These are phyloP conservation scores for Graphilbum fragrans DNA, from an alignment of 2,329 filamentous ascomycete species.

Conservation along the genomic window DNA sequence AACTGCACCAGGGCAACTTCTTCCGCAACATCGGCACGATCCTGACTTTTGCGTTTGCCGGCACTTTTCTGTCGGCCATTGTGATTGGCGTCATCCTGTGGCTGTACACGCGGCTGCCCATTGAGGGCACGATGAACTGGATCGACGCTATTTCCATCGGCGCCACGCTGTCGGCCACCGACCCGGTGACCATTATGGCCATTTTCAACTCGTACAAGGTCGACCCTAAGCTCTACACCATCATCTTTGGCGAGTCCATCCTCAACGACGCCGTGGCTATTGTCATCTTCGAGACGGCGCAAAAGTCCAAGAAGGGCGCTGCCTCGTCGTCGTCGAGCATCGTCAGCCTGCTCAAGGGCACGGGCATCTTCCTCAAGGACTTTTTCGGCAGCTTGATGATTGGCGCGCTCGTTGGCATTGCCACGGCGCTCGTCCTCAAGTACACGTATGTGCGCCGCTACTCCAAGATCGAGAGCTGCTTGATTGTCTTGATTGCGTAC, in stretches of 20 bases:
- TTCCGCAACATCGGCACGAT: constrained; percentile 97
- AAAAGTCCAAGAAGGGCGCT: constrained; percentile 72
- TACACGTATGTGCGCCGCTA: constrained; percentile 87
- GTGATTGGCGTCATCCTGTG: constrained; percentile 82
- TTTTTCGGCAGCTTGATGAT: constrained; percentile 93
- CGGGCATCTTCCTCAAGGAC: constrained; percentile 87
- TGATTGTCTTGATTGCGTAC: constrained; percentile 89
- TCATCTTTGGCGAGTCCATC: constrained; percentile 98
- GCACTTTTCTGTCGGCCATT: constrained; percentile 94
- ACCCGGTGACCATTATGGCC: constrained; percentile 92
- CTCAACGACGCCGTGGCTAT: constrained; percentile 97
- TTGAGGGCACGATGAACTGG: constrained; percentile 79
- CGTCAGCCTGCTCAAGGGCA: constrained; percentile 76
- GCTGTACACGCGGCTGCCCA: constrained; percentile 75
- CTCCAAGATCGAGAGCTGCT: constrained; percentile 92
- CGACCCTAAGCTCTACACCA: constrained; percentile 93
- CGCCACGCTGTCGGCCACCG: constrained; percentile 89
- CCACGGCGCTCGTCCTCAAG: constrained; percentile 79
- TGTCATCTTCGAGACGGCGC: constrained; percentile 94
- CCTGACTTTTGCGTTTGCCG: constrained; percentile 91
- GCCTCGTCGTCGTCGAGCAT: constrained; percentile 63
- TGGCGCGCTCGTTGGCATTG: constrained; percentile 75
- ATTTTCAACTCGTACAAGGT: constrained; percentile 99
- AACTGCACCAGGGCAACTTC: constrained; percentile 97
- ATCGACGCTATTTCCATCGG: constrained; percentile 95